Base-by-base conservation (phyloP, 2,329 filamentous ascomycete species). In the Hypoxylon sp. region DNA sequence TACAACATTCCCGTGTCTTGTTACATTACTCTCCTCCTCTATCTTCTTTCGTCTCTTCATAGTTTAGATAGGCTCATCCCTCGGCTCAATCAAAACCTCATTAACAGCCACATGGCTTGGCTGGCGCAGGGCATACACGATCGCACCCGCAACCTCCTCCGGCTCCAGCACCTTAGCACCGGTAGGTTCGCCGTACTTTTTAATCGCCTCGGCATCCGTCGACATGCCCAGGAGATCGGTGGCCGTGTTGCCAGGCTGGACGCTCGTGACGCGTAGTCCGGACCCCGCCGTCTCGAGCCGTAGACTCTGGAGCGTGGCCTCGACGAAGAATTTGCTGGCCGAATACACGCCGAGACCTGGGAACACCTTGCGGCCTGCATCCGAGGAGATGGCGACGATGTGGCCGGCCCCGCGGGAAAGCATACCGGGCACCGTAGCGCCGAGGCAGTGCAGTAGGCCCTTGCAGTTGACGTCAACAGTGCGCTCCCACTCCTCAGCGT, bases 381-480 rank as follows among this genome's bases (percentile, higher is more conserved):
- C 92, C 0, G 92, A 94, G 0, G 92, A 94, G 73, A 95, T 93
- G 73, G 91, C 91, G 3, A 95, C 90, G 69, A 95, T 87, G 79
- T 94, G 92, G 2, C 68, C 65, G 34, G 19, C 19, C 57, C 90
- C 89, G 17, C 91, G 90, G 5, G 85, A 80, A 10, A 94, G 84
- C 91, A 95, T 94, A 10, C 80, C 80, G 0, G 92, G 92, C 0
- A 95, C 87, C 0, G 87, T 88, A 1, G 90, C 85, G 0, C 91
- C 87, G 2, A 95, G 84, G 71, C 89, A 90, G 82, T 95, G 86
- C 59, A 94, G 82, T 1, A 95, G 85, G 38, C 92, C 92, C 80
- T 94, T 94, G 88, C 92, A 94, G 82, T 95, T 95, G 72, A 95
- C 91, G 73, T 94, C 92, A 45, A 95, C 91, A 0, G 92, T 94